Evolutionary conservation across 2,329 filamentous ascomycete species (phyloP).

Genomic region (Onygenales sp.): DNA sequence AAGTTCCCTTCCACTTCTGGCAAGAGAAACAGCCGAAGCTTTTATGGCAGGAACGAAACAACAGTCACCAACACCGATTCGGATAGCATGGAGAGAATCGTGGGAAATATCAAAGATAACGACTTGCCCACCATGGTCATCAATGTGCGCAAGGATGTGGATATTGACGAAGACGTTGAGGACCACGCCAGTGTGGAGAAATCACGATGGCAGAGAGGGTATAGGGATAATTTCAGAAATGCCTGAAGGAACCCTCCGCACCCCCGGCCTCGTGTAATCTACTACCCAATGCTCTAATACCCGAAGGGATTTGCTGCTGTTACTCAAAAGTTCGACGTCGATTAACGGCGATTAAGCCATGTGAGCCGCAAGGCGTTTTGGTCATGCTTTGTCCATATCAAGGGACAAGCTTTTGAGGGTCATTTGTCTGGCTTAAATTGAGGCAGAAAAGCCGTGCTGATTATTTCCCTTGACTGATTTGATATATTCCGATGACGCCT

Average conservation of each 20-base stretch:
- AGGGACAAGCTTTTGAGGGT: too few species aligned
- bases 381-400: too few species aligned
- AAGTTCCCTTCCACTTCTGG: background rate
- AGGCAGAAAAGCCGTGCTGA: too few species aligned
- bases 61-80: background rate
- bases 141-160: slow-evolving; percentile 1
- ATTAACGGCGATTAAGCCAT: too few species aligned
- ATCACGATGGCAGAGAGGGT: background rate
- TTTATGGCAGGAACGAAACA: background rate
- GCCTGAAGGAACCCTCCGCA: background rate
- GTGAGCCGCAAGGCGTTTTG: too few species aligned
- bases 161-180: background rate
- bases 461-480: too few species aligned
- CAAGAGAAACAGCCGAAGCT: background rate
- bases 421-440: too few species aligned
- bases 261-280: too few species aligned
- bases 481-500: too few species aligned
- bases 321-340: too few species aligned
- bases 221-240: background rate
- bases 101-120: background rate
- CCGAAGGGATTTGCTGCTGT: too few species aligned
- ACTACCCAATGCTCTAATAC: too few species aligned
- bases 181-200: background rate
- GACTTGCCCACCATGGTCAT: slow-evolving; percentile 1
- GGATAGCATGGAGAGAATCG: slow-evolving; percentile 1